Conservation (phyloP, 2,329 filamentous ascomycete genomes). For the Penicillium occitanis region DNA sequence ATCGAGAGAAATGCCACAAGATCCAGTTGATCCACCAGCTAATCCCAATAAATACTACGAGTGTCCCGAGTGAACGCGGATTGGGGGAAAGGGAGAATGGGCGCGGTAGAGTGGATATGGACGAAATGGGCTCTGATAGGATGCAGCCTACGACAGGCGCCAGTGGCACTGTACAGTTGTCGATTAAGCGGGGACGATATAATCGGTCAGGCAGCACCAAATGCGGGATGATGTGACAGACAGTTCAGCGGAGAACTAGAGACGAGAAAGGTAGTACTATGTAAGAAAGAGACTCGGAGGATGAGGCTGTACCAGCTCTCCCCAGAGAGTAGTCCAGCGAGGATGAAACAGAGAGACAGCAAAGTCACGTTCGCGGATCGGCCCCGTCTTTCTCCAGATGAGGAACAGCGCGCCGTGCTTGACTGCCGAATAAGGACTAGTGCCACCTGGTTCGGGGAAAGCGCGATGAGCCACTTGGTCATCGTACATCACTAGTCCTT, state of each 20-base stretch:
- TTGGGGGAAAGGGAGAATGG: conserved; percentile 10
- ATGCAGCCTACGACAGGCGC: neutral
- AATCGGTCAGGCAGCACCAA: neutral
- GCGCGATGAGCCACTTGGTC: conserved; percentile 11
- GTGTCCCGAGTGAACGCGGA: conserved; percentile 7
- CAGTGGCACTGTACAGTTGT: neutral
- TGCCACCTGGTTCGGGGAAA: neutral
- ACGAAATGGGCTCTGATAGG: neutral
- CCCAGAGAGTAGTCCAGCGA: conserved; percentile 24
- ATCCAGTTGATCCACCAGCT: conserved; percentile 14
- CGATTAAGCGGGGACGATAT: neutral
- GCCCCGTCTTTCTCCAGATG: conserved; percentile 12
- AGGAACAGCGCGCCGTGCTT: conserved; percentile 1
- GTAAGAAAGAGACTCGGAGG: too few relatives aligned
- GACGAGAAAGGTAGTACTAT: neutral
- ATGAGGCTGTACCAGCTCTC: conserved; percentile 1
- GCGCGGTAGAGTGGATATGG: conserved; percentile 5
- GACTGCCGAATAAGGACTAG: conserved; percentile 1
- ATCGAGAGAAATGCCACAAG: conserved; percentile 24
- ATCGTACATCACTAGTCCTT: conserved; percentile 10
- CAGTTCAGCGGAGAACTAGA: neutral
- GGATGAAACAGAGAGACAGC: neutral
- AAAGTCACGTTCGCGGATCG: conserved; percentile 16
- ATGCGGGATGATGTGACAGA: neutral
- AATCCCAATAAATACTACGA: conserved; percentile 11